Evolutionary conservation across 2,329 filamentous ascomycete genomes (phyloP).

Genomic region (Fusarium sp.): DNA sequence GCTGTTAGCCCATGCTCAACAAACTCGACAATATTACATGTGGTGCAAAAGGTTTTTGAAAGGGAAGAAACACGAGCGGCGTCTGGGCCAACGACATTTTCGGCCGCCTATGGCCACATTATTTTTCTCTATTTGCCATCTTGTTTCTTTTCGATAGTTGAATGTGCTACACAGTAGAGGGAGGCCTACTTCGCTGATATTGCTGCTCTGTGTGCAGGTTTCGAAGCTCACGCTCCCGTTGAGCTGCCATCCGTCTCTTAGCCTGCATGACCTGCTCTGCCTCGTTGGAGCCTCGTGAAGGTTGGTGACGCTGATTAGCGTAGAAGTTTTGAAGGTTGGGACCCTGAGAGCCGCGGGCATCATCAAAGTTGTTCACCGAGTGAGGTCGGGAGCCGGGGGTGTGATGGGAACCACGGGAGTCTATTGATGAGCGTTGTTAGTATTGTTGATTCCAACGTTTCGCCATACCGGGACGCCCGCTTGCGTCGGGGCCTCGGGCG

Average conservation of each 20-base stretch:
- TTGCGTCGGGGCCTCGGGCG: conserved; percentile 26
- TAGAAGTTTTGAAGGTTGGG: conserved; percentile 92
- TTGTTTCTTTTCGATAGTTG: conserved; percentile 52
- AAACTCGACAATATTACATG: conserved; percentile 46
- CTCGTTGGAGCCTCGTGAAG: conserved; percentile 84
- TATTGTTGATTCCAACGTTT: conserved; percentile 25
- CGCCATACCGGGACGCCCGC: conserved; percentile 32
- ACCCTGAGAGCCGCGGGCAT: conserved; percentile 76
- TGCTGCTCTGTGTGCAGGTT: conserved; percentile 99
- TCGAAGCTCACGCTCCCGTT: conserved; percentile 97
- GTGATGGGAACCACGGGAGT: conserved; percentile 75
- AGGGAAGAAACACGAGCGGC: conserved; percentile 44
- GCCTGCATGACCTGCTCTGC: conserved; percentile 99
- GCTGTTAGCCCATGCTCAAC: conserved; percentile 53
- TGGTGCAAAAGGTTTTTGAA: conserved; percentile 40
- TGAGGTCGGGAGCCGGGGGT: conserved; percentile 78
- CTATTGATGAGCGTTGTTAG: conserved; percentile 58
- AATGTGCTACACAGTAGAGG: conserved; percentile 76
- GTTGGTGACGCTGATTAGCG: conserved; percentile 90
- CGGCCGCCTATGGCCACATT: conserved; percentile 45
- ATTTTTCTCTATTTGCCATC: conserved; percentile 55
- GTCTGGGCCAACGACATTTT: conserved; percentile 40
- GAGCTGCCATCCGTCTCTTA: conserved; percentile 98
- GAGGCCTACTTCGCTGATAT: conserved; percentile 98
- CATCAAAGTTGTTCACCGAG: conserved; percentile 84